Conservation (phyloP, 2,329 filamentous ascomycete genomes). For the Hypoxylon sp. region DNA sequence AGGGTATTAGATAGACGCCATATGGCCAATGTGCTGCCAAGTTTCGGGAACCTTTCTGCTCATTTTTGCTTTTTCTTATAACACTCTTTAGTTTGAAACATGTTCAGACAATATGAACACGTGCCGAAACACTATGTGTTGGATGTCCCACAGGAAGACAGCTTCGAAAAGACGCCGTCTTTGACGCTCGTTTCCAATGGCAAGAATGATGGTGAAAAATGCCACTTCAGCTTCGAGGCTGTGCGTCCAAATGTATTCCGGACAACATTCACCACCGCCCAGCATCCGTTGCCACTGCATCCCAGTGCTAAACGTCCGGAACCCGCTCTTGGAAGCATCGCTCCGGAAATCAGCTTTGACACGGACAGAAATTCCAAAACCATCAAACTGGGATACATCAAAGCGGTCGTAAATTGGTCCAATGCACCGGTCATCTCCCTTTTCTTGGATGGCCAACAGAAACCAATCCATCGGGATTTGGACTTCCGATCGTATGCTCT, state of each 20-base stretch:
- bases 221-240: constrained; percentile 74
- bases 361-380: constrained; percentile 56
- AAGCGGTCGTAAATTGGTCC: constrained; percentile 71
- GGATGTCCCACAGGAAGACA: constrained; percentile 20
- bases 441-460: constrained; percentile 62
- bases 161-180: constrained; percentile 40
- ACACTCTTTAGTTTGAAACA: constrained; percentile 17
- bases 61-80: constrained; percentile 13
- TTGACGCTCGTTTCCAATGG: constrained; percentile 61
- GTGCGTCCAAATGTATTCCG: constrained; percentile 75
- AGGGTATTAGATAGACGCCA: constrained; percentile 1
- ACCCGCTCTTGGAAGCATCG: constrained; percentile 54
- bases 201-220: constrained; percentile 55
- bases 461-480: constrained; percentile 73
- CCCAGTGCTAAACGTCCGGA: constrained; percentile 69
- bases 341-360: constrained; percentile 53
- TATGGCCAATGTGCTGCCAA: constrained; percentile 11
- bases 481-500: constrained; percentile 75
- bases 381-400: constrained; percentile 64
- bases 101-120: constrained; percentile 43
- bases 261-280: constrained; percentile 74
- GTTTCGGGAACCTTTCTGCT: constrained; percentile 1
- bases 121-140: constrained; percentile 51
- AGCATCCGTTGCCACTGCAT: constrained; percentile 75
- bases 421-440: constrained; percentile 71